Conservation (phyloP, 371 early-diverging fungal species). For the Mucor irregularis region DNA sequence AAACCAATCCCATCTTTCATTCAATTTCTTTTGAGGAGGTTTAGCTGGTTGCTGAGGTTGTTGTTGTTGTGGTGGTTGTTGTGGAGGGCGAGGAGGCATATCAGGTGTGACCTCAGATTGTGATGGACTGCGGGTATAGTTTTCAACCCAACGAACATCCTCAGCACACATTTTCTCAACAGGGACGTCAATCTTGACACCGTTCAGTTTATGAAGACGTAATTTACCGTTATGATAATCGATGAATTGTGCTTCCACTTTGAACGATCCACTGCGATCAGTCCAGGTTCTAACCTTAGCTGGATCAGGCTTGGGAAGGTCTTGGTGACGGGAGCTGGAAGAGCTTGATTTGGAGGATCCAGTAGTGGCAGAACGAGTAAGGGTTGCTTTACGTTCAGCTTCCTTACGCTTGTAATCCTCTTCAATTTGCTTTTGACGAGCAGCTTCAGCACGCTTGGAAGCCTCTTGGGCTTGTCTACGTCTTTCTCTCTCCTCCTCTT, state of each 20-base stretch:
- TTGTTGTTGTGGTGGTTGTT: constrained; percentile 16
- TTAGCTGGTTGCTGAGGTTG: constrained; percentile 18
- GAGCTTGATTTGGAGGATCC: neutral
- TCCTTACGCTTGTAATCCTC: constrained; percentile 34
- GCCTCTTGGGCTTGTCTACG: constrained; percentile 27
- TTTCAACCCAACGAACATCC: constrained; percentile 71
- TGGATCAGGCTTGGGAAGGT: constrained; percentile 48
- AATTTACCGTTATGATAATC: constrained; percentile 78
- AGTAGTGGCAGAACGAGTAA: constrained; percentile 25
- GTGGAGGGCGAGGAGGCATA: constrained; percentile 38
- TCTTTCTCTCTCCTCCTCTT: constrained; percentile 20
- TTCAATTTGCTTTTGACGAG: constrained; percentile 40
- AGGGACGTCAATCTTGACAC: constrained; percentile 92
- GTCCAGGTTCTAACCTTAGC: constrained; percentile 86
- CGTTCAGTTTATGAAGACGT: constrained; percentile 90
- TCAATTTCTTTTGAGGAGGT: constrained; percentile 39
- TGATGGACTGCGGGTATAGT: neutral
- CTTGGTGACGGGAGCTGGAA: constrained; percentile 4
- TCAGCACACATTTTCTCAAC: constrained; percentile 79
- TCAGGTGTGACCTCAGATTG: constrained; percentile 50
- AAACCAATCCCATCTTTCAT: constrained; percentile 84
- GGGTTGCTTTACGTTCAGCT: constrained; percentile 27
- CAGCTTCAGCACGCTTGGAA: constrained; percentile 38
- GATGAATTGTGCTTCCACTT: constrained; percentile 88
- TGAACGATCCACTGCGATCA: constrained; percentile 89